phyloP scores from a whole-genome alignment of 2,329 filamentous ascomycete genomes.

The Coniochaeta ligniaria region DNA sequence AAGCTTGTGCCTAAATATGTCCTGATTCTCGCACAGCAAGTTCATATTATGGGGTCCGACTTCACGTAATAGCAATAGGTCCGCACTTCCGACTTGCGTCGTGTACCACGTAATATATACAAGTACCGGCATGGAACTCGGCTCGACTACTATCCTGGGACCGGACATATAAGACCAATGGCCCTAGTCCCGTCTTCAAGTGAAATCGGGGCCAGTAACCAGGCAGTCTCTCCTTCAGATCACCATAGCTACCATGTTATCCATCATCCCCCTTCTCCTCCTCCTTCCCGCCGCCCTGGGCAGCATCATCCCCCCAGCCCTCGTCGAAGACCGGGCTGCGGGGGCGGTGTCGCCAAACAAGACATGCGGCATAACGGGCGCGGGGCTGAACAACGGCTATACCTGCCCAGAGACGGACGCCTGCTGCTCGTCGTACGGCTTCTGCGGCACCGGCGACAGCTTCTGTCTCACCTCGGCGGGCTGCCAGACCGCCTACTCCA shows the following conservation, averaged over 20 bases:
- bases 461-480: constrained; percentile 21
- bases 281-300: constrained; percentile 4
- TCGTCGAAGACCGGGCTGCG: constrained; percentile 10
- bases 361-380: constrained; percentile 18
- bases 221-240: not conserved
- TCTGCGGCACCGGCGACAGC: constrained; percentile 19
- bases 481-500: constrained; percentile 21
- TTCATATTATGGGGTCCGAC: not conserved
- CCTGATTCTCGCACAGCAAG: not conserved
- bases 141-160: not conserved
- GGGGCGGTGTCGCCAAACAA: constrained; percentile 20
- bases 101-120: not conserved
- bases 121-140: constrained; percentile 1
- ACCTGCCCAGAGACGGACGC: constrained; percentile 19
- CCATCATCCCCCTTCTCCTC: constrained; percentile 4
- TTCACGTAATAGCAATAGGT: not conserved
- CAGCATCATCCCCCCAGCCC: constrained; percentile 1
- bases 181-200: not conserved
- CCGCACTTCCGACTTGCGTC: not conserved
- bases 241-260: constrained; percentile 3
- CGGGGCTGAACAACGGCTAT: constrained; percentile 17
- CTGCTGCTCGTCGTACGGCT: constrained; percentile 22
- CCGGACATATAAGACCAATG: not conserved
- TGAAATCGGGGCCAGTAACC: not conserved
- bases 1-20: not conserved